Base-by-base conservation (phyloP, 768 basidiomycete species). In the Tricholoma saponaceum region DNA sequence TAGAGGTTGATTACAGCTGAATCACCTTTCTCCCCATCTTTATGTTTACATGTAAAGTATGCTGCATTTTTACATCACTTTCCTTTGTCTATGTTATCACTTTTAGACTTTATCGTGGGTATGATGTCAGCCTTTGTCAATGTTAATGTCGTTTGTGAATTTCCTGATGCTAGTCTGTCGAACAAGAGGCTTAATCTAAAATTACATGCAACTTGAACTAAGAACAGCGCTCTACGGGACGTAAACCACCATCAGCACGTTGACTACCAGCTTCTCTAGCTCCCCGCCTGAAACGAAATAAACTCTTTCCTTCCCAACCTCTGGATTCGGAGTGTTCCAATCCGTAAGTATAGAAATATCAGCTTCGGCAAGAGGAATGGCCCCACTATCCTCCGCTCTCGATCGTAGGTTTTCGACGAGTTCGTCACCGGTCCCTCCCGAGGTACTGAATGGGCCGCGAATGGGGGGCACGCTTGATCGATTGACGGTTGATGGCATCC, bases 181-280 rank as follows among this genome's bases (percentile, higher is more conserved):
- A n/a, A n/a, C n/a, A n/a, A n/a, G n/a, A n/a, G n/a, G n/a, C n/a
- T n/a, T n/a, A n/a, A n/a, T n/a, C n/a, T n/a, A n/a, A n/a, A n/a
- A n/a, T n/a, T n/a, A n/a, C n/a, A n/a, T n/a, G n/a, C n/a, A n/a
- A 35, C 33, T 35, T 14, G 2, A 37, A 37, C 14, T 32, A 16
- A 37, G 5, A 30, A 30, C 7, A 30, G 10, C 30, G 10, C 30
- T 30, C 26, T 50, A 87, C 49, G 85, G 83, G 60, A 91, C 82
- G 60, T 76, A 91, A 4, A 84, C 82, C 22, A 91, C 86, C 47
- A 92, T 63, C 52, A 91, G 68, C n/a, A 84, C 81, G 68, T 92
- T 91, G 20, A 92, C 87, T 4, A 90, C 78, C 56, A 92, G 68
- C 70, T 85, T 90, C 67, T 89, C 84, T 66, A 91, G 66, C 67